These are phyloP conservation scores for Polychaeton citri DNA, from an alignment of 2,329 filamentous ascomycete genomes.

Conservation along the genomic window DNA sequence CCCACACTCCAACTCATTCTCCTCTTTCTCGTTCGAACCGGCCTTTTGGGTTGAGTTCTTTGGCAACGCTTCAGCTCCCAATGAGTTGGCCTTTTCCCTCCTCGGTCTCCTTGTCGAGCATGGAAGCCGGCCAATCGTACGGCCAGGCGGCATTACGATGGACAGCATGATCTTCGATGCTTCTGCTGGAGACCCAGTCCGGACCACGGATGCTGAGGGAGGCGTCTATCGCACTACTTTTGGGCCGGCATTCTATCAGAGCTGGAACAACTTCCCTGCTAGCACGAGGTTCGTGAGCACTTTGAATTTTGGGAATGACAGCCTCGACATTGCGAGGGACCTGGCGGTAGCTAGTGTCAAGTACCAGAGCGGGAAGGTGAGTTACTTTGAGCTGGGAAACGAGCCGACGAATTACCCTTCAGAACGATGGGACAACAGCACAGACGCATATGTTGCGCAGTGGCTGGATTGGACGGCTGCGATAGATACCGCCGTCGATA, in stretches of 20 bases:
- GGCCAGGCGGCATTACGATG: slow-evolving; percentile 19
- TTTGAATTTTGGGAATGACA: slow-evolving; percentile 18
- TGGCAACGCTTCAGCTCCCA: slow-evolving; percentile 13
- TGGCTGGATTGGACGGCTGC: slow-evolving; percentile 17
- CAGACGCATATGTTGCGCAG: slow-evolving; percentile 15
- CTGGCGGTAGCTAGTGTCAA: slow-evolving; percentile 16
- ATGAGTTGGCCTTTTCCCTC: slow-evolving; percentile 14
- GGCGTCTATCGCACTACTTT: slow-evolving; percentile 18
- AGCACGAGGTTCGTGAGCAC: slow-evolving; percentile 17
- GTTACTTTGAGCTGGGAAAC: slow-evolving; percentile 18
- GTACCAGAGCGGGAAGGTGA: slow-evolving; percentile 12
- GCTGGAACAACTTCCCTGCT: slow-evolving; percentile 18
- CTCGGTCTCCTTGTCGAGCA: slow-evolving; percentile 14
- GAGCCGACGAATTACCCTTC: slow-evolving; percentile 17
- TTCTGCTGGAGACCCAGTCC: slow-evolving; percentile 10
- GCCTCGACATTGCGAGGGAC: slow-evolving; percentile 14
- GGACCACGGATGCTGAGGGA: slow-evolving; percentile 13
- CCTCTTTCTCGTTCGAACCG: slow-evolving; percentile 18
- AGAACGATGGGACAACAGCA: slow-evolving; percentile 13
- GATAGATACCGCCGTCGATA: slow-evolving; percentile 14
- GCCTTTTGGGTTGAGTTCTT: slow-evolving; percentile 21
- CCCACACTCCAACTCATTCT: slow-evolving; percentile 12
- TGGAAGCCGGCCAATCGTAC: slow-evolving; percentile 14
- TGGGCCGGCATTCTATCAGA: slow-evolving; percentile 17
- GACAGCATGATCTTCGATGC: slow-evolving; percentile 17